Conservation (phyloP, 805 yeast species). For the Starmerella davenportii region DNA sequence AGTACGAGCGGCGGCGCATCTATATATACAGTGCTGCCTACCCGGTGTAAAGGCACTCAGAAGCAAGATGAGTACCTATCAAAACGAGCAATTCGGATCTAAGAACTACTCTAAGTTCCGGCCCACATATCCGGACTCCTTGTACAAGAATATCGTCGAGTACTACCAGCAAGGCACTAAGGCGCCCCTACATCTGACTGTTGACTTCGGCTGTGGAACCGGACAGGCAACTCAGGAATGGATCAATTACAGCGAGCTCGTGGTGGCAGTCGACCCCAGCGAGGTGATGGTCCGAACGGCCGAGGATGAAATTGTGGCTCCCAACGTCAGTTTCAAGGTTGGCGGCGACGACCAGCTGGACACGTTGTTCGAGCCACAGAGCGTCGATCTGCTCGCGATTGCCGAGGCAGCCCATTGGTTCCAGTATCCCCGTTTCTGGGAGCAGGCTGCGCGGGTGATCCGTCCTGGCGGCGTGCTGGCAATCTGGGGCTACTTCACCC, state of each 20-base stretch:
- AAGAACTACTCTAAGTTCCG: constrained; percentile 38
- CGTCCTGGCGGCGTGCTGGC: constrained; percentile 51
- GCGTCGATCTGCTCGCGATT: constrained; percentile 52
- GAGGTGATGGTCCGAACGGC: constrained; percentile 38
- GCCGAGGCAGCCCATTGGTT: constrained; percentile 87
- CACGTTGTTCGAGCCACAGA: constrained; percentile 15
- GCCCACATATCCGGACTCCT: constrained; percentile 44
- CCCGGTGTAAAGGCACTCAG: no score
- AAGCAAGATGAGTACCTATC: no score
- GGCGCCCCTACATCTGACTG: constrained; percentile 20
- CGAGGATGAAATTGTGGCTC: constrained; percentile 16
- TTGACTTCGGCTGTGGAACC: constrained; percentile 70
- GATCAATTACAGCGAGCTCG: constrained; percentile 28
- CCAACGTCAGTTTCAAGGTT: constrained; percentile 6
- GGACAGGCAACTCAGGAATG: constrained; percentile 52
- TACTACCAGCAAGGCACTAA: constrained; percentile 18
- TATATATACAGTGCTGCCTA: no score
- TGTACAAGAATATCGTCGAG: constrained; percentile 28
- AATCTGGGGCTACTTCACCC: constrained; percentile 66
- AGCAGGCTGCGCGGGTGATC: constrained; percentile 32
- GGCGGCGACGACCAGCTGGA: constrained; percentile 16
- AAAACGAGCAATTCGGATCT: constrained; percentile 33
- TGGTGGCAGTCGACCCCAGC: constrained; percentile 49
- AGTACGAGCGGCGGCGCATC: no score
- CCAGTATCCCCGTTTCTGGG: constrained; percentile 35